Base-by-base conservation (phyloP, 805 yeast genomes). In the Candida corydali region DNA sequence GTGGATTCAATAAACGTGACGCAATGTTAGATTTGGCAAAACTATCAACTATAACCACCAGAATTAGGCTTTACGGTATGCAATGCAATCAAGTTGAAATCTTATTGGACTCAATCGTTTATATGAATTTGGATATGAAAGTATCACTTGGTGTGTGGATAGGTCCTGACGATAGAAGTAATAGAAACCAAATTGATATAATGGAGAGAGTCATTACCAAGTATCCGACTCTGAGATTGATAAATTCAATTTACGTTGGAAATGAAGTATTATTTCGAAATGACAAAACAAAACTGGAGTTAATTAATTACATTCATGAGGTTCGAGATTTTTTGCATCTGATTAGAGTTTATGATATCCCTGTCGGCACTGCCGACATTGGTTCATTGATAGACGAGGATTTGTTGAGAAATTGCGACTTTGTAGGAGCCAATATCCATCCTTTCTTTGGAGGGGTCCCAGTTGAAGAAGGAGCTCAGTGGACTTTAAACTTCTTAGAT, bases 81-180 rank as follows among this genome's bases (percentile, higher is more conserved):
- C 82, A 77, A 43, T 81, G 88, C 44, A 52, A 68, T 24, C 86
- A 80, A 50, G 70, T 73, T 0, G 70, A 65, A 9, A 52, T 57
- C 24, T 70, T 80, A 9, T 54, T 82, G 30, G 71, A 73, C 8
- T 73, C 86, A 0, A 73, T 83, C 8, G 51, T 59, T 26, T 65
- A 64, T 3, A 54, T 78, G 35, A 59, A 70, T 12, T 52, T 81
- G 27, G 71, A 79, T 41, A 64, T 81, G 66, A 73, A 79, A 0
- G 46, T 83, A 16, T 55, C 83, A 0, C 47, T 81, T 40, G 87
- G 87, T 1, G 70, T 82, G 2, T 77, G 84, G 83, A 72, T 80
- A 27, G 76, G 78, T 0, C 43, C 47, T 1, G 62, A 76, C 50
- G 60, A 69, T 4, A 53, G 57, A 3, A 58, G 58, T 5, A 80